Base-by-base conservation (phyloP, 148 eudicot genomes). In the Rhododendron kiyosumense region DNA sequence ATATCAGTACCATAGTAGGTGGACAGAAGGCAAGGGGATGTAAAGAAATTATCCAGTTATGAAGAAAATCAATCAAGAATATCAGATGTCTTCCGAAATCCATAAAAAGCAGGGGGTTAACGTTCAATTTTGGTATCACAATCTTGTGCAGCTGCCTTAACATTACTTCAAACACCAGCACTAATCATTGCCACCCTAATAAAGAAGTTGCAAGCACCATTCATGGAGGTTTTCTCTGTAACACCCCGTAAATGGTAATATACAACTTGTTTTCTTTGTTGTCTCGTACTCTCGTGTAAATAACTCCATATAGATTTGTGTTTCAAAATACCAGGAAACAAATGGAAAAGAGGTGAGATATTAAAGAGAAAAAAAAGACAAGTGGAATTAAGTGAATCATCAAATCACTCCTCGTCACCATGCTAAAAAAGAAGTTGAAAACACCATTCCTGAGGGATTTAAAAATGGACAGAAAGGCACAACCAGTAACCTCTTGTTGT, bases 401-500 rank as follows among this genome's bases (percentile, higher is more conserved):
- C 59, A 48, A 79, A 48, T 79, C 43, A 49, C 63, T 78, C 41
- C 30, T 48, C 24, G 34, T 2, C 34, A 81, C 38, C 26, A 36
- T 17, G 18, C 45, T 34, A 32, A 74, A 4, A 74, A 74, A 34
- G 38, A 32, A 74, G 43, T 34, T 74, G 78, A 15, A 74, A 74
- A 45, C 24, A 15, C 63, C 24, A 49, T 28, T 17, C 63, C 4
- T 30, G n/a, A 28, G 71, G n/a, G 46, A 7, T 63, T 2, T 15
- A 61, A 63, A 76, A 48, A 69, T 17, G 20, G 41, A 43, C 48
- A 12, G 17, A n/a, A 86, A 81, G 18, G 32, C 45, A 76, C 51
- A 76, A 81, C 38, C 76, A 86, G 88, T 83, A 81, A 95, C 99
- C 99, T 94, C 94, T 90, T 94, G 97, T 87, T 97, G 99, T 75